Base-by-base conservation (phyloP, 2,329 filamentous ascomycete species). In the Cercospora canescens region DNA sequence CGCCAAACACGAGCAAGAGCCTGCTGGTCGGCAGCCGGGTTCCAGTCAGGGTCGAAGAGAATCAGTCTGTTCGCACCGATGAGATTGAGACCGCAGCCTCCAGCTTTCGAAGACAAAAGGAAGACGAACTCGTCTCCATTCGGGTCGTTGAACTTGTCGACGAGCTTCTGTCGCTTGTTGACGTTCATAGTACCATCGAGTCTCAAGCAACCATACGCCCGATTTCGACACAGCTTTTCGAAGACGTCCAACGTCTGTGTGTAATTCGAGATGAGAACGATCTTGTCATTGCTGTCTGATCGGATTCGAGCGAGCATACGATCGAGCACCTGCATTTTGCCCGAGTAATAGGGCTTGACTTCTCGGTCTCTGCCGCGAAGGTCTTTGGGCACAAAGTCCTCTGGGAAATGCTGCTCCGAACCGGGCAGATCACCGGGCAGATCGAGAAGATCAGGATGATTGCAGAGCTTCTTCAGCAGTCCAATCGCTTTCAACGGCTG, bases 181-280 rank as follows among this genome's bases (percentile, higher is more conserved):
- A 98, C 93, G 75, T 94, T 96, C 95, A 99, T 98, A 7, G 92
- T 96, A 52, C 96, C 95, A 75, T 99, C 95, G 3, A 99, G 89
- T 30, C 95, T 91, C 60, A 99, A 85, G 71, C 85, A 91, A 45
- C 94, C 94, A 75, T 99, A 99, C 2, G 85, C 87, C 16, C 93
- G 91, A 64, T 88, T 86, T 48, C 94, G 92, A 76, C 95, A 99
- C 8, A 99, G 86, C 68, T 89, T 90, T 72, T 97, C 94, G 76
- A 99, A 98, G 3, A 99, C 85, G 78, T 99, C 95, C 4, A 99
- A 86, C 0, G 95, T 99, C 73, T 95, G 91, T 0, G 95, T 99
- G 80, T 98, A 99, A 76, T 99, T 99, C 79, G 93, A 97, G 79
- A 99, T 99, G 64, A 99, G 87, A 12, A 99, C 95, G 74, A 99